Evolutionary conservation across 2,329 filamentous ascomycete species (phyloP).

Genomic region (Hypoxylon sp.): DNA sequence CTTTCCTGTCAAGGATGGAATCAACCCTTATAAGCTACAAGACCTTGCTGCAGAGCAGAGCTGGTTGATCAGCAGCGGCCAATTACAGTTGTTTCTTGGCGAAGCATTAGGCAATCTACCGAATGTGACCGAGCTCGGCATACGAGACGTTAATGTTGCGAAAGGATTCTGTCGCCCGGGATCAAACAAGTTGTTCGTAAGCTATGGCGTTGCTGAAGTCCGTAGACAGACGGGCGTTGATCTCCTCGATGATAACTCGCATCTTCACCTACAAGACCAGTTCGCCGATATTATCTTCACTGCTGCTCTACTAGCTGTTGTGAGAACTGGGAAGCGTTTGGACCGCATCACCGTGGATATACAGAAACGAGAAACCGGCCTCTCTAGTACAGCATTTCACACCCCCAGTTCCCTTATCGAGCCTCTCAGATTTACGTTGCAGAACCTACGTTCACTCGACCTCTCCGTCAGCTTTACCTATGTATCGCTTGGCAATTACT

Average conservation of each 20-base stretch:
- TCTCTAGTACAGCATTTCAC: slow-evolving; percentile 49
- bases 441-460: slow-evolving; percentile 41
- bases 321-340: slow-evolving; percentile 35
- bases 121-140: slow-evolving; percentile 41
- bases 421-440: slow-evolving; percentile 36
- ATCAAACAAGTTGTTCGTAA: slow-evolving; percentile 33
- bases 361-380: slow-evolving; percentile 37
- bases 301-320: slow-evolving; percentile 43
- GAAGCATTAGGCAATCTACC: slow-evolving; percentile 43
- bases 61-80: slow-evolving; percentile 47
- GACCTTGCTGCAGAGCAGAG: slow-evolving; percentile 45
- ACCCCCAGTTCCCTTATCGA: slow-evolving; percentile 39
- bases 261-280: slow-evolving; percentile 43
- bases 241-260: slow-evolving; percentile 30
- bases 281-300: slow-evolving; percentile 49
- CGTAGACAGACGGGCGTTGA: slow-evolving; percentile 44
- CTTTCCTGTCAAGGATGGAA: slow-evolving; percentile 30
- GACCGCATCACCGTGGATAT: slow-evolving; percentile 43
- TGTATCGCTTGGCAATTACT: slow-evolving; percentile 39
- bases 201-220: slow-evolving; percentile 44
- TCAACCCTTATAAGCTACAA: slow-evolving; percentile 42
- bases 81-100: slow-evolving; percentile 44
- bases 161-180: slow-evolving; percentile 28
- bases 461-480: slow-evolving; percentile 47
- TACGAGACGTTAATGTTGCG: slow-evolving; percentile 39